phyloP scores from a whole-genome alignment of 352 stramenopile genomes.

The Saprolegnia parasitica region DNA sequence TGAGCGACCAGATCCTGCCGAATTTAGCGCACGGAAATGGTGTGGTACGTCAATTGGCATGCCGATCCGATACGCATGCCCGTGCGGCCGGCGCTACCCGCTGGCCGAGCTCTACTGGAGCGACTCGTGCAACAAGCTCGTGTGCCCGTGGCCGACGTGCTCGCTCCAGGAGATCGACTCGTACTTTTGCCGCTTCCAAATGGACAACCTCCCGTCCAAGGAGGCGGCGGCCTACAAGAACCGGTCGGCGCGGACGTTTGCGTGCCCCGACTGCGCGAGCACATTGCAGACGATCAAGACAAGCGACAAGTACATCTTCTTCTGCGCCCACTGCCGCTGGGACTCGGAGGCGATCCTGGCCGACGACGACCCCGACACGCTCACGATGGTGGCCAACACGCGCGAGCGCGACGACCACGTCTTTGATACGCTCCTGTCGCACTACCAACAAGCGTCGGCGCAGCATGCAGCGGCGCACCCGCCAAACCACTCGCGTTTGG shows the following conservation, averaged over 20 bases:
- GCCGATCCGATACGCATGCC: conserved; percentile 63
- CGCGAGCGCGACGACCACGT: conserved; percentile 76
- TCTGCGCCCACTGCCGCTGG: conserved; percentile 81
- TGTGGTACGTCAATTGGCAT: conserved; percentile 25
- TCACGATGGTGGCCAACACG: conserved; percentile 74
- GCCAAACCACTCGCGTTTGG: not conserved
- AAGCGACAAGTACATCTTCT: conserved; percentile 71
- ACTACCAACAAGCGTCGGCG: conserved; percentile 23
- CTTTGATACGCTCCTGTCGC: conserved; percentile 62
- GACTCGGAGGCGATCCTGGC: conserved; percentile 60
- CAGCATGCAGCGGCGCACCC: not conserved
- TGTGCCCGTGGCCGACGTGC: conserved; percentile 62
- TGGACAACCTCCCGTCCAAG: conserved; percentile 85
- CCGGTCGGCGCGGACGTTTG: conserved; percentile 79
- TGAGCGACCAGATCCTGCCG: not conserved
- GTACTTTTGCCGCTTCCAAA: conserved; percentile 80
- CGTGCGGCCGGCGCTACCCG: conserved; percentile 59
- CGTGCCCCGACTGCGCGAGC: conserved; percentile 57
- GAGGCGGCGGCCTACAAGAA: conserved; percentile 85
- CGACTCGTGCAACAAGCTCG: conserved; percentile 64
- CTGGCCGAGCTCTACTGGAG: conserved; percentile 66
- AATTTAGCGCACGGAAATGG: not conserved
- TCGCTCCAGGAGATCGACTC: conserved; percentile 84
- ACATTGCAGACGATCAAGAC: conserved; percentile 69
- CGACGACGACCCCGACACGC: conserved; percentile 76